Base-by-base conservation (phyloP, 495 filamentous ascomycete genomes). In the Xylaria bambusicola region DNA sequence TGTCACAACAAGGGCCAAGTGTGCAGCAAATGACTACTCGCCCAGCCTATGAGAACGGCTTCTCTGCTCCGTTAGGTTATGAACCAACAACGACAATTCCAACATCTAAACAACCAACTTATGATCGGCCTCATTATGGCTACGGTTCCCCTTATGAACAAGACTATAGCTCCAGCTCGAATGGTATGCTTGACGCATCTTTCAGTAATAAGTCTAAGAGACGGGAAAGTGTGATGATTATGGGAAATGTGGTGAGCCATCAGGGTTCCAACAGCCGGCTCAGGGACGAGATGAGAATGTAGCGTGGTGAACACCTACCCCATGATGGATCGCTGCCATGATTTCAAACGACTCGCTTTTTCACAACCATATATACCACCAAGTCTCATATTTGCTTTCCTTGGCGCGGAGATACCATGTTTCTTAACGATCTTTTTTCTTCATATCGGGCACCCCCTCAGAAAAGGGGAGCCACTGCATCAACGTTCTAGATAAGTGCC, bases 211-310 rank as follows among this genome's bases (percentile, higher is more conserved):
- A 73, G 49, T 66, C 55, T 20, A 69, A 68, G 50, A 70, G 75
- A 31, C 70, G 78, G 38, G 77, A 81, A 62, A 81, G 78, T 61
- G 31, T 69, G 18, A 77, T 81, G 72, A 76, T 77, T 47, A 76
- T 78, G 75, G 74, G 73, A 18, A 74, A 67, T 57, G 65, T 64
- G 62, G 69, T 79, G 50, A 77, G 63, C 58, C 73, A 78, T 21
- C 76, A 77, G 62, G 66, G 69, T 26, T 75, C 73, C 4, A 79
- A 73, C 66, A 77, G 78, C 50, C 76, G 75, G 5, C 48, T 80
- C 15, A 68, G 77, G 12, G 78, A 81, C 35, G 77, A 79, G 63
- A 68, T 69, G 23, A 64, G 51, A 50, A 62, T 71, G 63, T 71
- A 59, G 67, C 24, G n/a, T 6, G 49, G 52, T 50, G 36, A 58